Evolutionary conservation across 306 rosid genomes (phyloP).

Genomic region (Cucurbita ficifolia): DNA sequence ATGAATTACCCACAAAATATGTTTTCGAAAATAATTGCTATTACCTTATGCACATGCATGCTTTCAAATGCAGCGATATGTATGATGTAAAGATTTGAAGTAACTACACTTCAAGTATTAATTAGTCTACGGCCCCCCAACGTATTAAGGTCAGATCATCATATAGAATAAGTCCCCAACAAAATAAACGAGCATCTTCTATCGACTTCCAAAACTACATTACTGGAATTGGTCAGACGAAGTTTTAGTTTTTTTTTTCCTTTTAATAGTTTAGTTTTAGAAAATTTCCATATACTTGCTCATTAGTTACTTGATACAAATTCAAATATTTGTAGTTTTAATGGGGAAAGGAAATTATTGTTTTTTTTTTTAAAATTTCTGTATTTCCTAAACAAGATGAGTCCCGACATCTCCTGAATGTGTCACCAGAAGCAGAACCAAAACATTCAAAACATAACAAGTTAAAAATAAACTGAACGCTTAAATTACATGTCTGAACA

Average conservation of each 20-base stretch:
- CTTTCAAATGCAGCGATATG: neutral
- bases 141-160: neutral
- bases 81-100: neutral
- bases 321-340: neutral
- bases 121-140: neutral
- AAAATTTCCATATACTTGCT: neutral
- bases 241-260: neutral
- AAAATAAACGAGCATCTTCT: neutral
- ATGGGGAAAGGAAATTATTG: neutral
- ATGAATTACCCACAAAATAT: neutral
- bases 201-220: neutral
- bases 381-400: neutral
- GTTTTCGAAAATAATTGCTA: neutral
- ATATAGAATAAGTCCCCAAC: neutral
- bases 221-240: neutral
- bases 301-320: neutral
- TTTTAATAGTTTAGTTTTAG: neutral
- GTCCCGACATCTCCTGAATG: neutral
- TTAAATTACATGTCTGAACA: too few relatives aligned
- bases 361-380: neutral
- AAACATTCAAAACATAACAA: neutral
- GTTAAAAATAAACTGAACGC: neutral
- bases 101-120: neutral
- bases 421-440: neutral
- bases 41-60: neutral